phyloP scores from a whole-genome alignment of 441 rosid species.

The Hura crepitans region DNA sequence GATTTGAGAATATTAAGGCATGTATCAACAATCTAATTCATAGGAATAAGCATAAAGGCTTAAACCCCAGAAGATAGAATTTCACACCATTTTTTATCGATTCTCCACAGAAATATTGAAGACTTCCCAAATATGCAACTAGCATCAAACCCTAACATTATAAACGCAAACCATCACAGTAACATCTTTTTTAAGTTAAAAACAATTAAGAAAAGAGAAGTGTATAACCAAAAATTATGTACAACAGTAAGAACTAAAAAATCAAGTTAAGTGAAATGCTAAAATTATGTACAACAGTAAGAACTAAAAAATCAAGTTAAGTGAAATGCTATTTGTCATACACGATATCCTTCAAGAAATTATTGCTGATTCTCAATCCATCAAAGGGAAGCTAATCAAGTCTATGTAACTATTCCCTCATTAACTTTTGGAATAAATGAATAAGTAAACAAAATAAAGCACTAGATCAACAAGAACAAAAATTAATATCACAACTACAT shows the following conservation, averaged over 20 bases:
- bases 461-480: not conserved
- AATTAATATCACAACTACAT: not conserved
- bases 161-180: not conserved
- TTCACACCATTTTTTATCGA: not conserved
- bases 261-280: not conserved
- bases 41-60: not conserved
- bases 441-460: not conserved
- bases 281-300: not conserved
- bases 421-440: not conserved
- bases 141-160: not conserved
- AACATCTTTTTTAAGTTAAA: not conserved
- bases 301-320: not conserved
- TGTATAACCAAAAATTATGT: not conserved
- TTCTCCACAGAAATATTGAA: too few relatives aligned
- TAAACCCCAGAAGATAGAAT: not conserved
- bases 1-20: not conserved
- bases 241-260: not conserved
- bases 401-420: not conserved
- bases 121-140: not conserved
- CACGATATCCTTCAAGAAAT: not conserved
- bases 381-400: not conserved
- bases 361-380: not conserved
- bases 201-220: not conserved
- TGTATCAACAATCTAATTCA: not conserved
- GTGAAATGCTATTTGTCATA: not conserved